These are phyloP conservation scores for Populus simonii DNA, from an alignment of 345 rosid genomes.

Conservation along the genomic window DNA sequence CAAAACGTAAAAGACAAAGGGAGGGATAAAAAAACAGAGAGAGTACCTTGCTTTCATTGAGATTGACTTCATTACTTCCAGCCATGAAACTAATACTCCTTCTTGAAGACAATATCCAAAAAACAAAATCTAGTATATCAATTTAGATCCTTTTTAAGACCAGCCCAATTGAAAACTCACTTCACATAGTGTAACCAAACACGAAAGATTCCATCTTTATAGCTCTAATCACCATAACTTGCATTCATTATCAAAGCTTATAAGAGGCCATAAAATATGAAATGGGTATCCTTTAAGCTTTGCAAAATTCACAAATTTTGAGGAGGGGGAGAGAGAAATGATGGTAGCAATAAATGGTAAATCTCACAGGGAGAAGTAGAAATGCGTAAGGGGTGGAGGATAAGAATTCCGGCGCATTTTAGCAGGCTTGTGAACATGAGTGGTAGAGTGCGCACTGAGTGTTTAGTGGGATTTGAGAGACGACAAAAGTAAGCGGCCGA, in stretches of 20 bases:
- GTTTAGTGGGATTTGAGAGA: conserved; percentile 20
- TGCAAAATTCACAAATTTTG: neutral
- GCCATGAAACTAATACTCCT: conserved; percentile 46
- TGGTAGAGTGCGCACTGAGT: conserved; percentile 11
- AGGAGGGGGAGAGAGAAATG: neutral
- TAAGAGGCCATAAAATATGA: neutral
- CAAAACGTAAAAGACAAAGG: neutral
- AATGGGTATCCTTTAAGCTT: conserved; percentile 5
- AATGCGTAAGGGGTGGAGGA: conserved; percentile 17
- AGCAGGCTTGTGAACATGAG: neutral
- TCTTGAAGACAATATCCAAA: neutral
- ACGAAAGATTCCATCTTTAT: conserved; percentile 7
- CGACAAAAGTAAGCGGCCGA: conserved; percentile 43
- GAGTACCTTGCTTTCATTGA: conserved; percentile 69
- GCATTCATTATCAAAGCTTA: neutral
- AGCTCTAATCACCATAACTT: conserved; percentile 1
- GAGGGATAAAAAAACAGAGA: neutral
- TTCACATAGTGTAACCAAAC: conserved; percentile 13
- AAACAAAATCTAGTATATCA: neutral
- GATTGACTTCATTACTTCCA: conserved; percentile 59
- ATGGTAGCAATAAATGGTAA: conserved; percentile 22
- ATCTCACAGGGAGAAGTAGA: conserved; percentile 18
- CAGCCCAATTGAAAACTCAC: conserved; percentile 10
- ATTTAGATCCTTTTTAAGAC: conserved; percentile 28
- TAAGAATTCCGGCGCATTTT: conserved; percentile 13